Evolutionary conservation across 1,139 yeast genomes (phyloP).

Genomic region (Protomyces macrosporus): DNA sequence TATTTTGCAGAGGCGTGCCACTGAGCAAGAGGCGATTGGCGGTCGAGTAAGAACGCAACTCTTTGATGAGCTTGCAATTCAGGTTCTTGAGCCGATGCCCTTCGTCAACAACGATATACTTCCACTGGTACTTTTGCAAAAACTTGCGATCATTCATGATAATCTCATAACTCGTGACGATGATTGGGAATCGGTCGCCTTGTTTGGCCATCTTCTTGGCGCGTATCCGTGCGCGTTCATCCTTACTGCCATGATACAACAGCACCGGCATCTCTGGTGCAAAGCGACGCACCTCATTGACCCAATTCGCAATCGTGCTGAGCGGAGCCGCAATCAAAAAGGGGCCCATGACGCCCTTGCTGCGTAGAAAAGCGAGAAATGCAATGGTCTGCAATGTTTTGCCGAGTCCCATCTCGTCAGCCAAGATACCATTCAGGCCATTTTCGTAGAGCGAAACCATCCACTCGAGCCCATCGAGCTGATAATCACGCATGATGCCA

Average conservation of each 20-base stretch:
- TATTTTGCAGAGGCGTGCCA: constrained; percentile 43
- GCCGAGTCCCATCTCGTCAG: constrained; percentile 97
- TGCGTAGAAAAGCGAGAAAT: constrained; percentile 67
- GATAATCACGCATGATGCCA: constrained; percentile 71
- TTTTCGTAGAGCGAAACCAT: constrained; percentile 78
- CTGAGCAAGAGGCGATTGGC: constrained; percentile 71
- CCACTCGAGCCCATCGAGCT: constrained; percentile 89
- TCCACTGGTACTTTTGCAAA: constrained; percentile 59
- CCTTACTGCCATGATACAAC: constrained; percentile 62
- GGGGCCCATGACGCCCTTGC: constrained; percentile 76
- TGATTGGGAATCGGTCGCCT: constrained; percentile 44
- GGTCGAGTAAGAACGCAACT: constrained; percentile 56
- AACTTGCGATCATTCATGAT: constrained; percentile 59
- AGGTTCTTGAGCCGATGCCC: constrained; percentile 87
- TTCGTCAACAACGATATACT: constrained; percentile 86
- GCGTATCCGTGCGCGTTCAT: constrained; percentile 48
- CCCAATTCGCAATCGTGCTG: constrained; percentile 84
- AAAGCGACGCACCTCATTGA: constrained; percentile 60
- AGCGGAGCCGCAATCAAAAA: constrained; percentile 82
- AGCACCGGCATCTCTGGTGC: constrained; percentile 65
- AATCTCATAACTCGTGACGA: constrained; percentile 79
- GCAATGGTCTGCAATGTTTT: constrained; percentile 85
- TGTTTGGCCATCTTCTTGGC: constrained; percentile 37
- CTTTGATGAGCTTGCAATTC: constrained; percentile 66
- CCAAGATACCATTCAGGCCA: constrained; percentile 89